phyloP scores from a whole-genome alignment of 2,329 filamentous ascomycete genomes.

The Fusarium longipes region DNA sequence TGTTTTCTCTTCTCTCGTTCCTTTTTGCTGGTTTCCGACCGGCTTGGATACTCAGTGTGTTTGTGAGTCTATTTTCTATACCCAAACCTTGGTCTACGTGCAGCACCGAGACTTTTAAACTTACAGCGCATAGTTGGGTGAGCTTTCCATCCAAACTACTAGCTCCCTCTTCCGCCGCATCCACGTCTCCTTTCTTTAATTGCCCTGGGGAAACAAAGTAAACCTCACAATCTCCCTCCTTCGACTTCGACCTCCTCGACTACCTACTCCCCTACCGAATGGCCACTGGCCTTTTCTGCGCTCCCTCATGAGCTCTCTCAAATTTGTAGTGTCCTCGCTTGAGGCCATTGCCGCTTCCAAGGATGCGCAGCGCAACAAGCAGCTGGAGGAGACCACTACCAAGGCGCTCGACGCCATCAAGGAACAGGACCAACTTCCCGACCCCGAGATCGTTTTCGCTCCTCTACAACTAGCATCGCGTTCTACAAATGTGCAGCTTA shows the following conservation, averaged over 20 bases:
- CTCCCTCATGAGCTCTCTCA: constrained; percentile 87
- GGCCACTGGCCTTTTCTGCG: constrained; percentile 55
- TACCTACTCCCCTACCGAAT: constrained; percentile 52
- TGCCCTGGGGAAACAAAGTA: constrained; percentile 33
- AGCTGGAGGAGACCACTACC: constrained; percentile 83
- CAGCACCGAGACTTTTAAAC: constrained; percentile 1
- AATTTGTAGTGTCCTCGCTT: constrained; percentile 93
- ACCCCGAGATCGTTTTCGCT: constrained; percentile 91
- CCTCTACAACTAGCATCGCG: constrained; percentile 91
- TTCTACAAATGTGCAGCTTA: constrained; percentile 84
- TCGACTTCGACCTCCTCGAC: constrained; percentile 19
- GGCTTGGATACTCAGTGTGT: background rate
- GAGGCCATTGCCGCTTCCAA: constrained; percentile 92
- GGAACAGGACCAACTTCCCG: constrained; percentile 82
- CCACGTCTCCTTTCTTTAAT: constrained; percentile 42
- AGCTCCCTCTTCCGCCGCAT: constrained; percentile 24
- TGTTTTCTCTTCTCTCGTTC: constrained; percentile 12
- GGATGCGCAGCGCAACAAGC: constrained; percentile 88
- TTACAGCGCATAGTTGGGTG: constrained; percentile 10
- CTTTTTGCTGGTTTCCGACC: background rate
- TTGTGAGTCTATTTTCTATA: background rate
- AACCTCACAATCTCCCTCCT: constrained; percentile 23
- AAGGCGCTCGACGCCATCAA: constrained; percentile 88
- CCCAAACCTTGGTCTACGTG: background rate
- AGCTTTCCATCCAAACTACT: no score